These are phyloP conservation scores for Monosporascus sp. DNA, from an alignment of 2,329 filamentous ascomycete genomes.

Conservation along the genomic window DNA sequence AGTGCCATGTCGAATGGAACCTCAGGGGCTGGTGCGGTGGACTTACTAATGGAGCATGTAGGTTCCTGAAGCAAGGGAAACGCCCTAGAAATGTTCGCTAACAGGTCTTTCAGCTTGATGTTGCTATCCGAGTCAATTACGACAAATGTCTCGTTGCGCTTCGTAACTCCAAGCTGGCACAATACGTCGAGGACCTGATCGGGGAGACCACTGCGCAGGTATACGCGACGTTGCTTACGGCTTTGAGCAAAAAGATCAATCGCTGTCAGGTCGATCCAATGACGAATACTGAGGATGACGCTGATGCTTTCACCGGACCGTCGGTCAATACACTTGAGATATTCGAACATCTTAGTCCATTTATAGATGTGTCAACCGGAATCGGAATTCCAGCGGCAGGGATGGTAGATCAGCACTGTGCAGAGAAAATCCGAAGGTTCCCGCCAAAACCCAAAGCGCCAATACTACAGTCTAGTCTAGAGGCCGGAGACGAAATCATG, in stretches of 20 bases:
- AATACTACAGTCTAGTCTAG: constrained; percentile 15
- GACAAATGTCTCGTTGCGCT: constrained; percentile 79
- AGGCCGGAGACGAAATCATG: constrained; percentile 23
- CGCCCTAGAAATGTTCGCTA: not conserved
- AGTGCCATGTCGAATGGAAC: constrained; percentile 28
- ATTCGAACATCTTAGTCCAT: constrained; percentile 46
- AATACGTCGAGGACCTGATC: constrained; percentile 65
- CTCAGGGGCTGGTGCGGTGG: constrained; percentile 35
- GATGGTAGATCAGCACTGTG: constrained; percentile 36
- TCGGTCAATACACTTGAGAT: constrained; percentile 51
- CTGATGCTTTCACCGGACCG: constrained; percentile 27
- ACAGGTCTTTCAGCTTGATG: constrained; percentile 51
- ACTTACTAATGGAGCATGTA: constrained; percentile 44
- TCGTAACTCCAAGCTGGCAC: constrained; percentile 70
- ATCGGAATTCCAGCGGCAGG: constrained; percentile 48
- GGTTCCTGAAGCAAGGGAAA: constrained; percentile 20
- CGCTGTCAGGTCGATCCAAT: constrained; percentile 59
- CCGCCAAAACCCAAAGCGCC: constrained; percentile 21
- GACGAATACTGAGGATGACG: constrained; percentile 37
- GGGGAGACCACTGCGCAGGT: constrained; percentile 71
- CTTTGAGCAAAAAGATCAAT: constrained; percentile 62
- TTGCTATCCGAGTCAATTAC: constrained; percentile 76
- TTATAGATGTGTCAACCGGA: constrained; percentile 48
- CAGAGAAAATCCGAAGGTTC: constrained; percentile 40
- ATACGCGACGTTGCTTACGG: constrained; percentile 67